These are phyloP conservation scores for Cryptococcus wingfieldii DNA, from an alignment of 1,284 basidiomycete genomes.

Conservation along the genomic window DNA sequence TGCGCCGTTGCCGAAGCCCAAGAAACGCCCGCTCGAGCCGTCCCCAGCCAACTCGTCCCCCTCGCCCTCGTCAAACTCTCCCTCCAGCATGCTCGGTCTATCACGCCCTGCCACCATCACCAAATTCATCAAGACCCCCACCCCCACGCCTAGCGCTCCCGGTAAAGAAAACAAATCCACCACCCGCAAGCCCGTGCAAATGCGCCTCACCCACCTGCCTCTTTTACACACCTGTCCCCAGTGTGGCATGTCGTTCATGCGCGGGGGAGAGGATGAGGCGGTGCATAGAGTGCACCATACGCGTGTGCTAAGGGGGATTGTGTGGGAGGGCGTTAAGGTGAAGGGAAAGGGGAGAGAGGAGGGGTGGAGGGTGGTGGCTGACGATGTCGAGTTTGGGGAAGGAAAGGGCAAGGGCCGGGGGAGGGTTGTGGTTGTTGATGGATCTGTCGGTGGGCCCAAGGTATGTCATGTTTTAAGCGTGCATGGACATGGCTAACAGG, in stretches of 20 bases:
- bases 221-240: slow-evolving; percentile 41
- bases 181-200: slow-evolving; percentile 23
- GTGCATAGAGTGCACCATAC: slow-evolving; percentile 48
- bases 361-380: slow-evolving; percentile 28
- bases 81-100: not conserved
- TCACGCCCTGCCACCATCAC: not conserved
- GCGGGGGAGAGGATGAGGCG: slow-evolving; percentile 47
- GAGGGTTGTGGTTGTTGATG: slow-evolving; percentile 39
- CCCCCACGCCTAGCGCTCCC: not conserved
- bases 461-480: slow-evolving; percentile 14
- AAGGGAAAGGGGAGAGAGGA: slow-evolving; percentile 15
- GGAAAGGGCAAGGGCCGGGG: slow-evolving; percentile 23
- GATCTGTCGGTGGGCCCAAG: slow-evolving; percentile 23
- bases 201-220: slow-evolving; percentile 34
- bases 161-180: not conserved
- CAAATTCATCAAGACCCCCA: not conserved
- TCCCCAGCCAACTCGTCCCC: slow-evolving; percentile 1
- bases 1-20: slow-evolving; percentile 10
- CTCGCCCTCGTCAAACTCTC: not conserved
- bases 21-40: slow-evolving; percentile 13
- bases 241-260: slow-evolving; percentile 50
- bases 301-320: slow-evolving; percentile 43
- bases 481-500: not conserved
- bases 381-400: slow-evolving; percentile 19
- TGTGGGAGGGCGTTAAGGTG: slow-evolving; percentile 40